These are phyloP conservation scores for Saturnispora sekii DNA, from an alignment of 805 yeast species.

Conservation along the genomic window DNA sequence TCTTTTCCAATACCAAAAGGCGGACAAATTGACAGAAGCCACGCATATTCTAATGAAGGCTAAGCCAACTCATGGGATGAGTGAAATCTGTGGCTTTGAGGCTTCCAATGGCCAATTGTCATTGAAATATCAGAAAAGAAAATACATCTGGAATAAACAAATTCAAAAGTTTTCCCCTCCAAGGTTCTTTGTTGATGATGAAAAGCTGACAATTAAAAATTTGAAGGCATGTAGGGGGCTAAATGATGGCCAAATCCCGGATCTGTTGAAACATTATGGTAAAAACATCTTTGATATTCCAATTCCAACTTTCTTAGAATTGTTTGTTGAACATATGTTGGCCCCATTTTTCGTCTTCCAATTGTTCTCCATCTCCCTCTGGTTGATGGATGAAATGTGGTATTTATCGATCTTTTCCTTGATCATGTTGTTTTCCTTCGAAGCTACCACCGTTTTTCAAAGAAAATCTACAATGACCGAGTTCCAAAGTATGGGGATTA, in stretches of 20 bases:
- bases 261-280: conserved; percentile 57
- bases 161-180: conserved; percentile 67
- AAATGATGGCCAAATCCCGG: conserved; percentile 24
- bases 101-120: conserved; percentile 48
- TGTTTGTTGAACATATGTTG: conserved; percentile 94
- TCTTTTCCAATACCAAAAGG: conserved; percentile 54
- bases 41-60: conserved; percentile 68
- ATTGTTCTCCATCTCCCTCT: conserved; percentile 86
- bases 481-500: conserved; percentile 94
- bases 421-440: conserved; percentile 88
- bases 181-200: conserved; percentile 61
- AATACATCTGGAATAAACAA: conserved; percentile 60
- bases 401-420: conserved; percentile 84
- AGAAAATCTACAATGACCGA: conserved; percentile 91
- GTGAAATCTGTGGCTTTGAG: conserved; percentile 62
- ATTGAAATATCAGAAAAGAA: conserved; percentile 85
- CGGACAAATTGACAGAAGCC: conserved; percentile 49
- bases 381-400: conserved; percentile 97
- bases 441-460: conserved; percentile 90
- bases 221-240: conserved; percentile 41
- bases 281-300: conserved; percentile 89
- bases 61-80: conserved; percentile 75
- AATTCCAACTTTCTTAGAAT: conserved; percentile 79
- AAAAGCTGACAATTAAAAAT: conserved; percentile 43
- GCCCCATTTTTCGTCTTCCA: conserved; percentile 98